Evolutionary conservation across 192 early-diverging fungal genomes (phyloP), one percentile per base, ranked within the genome.

Genomic region (Coemansia sp.): DNA sequence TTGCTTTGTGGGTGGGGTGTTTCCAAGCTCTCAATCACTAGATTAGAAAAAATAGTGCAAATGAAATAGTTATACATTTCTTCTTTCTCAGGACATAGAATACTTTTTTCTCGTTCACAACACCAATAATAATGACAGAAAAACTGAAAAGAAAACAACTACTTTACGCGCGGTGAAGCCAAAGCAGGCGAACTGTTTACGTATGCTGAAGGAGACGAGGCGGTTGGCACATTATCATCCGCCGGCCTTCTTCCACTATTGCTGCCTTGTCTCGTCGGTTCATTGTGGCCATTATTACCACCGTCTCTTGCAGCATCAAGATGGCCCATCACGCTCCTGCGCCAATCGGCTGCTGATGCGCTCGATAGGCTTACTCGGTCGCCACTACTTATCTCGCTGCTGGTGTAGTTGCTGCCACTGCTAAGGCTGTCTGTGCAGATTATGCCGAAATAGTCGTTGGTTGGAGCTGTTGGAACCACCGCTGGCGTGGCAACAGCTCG

Each of bases 151-250:
- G 48, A 50, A n/a, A 50, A 50, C 47, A 63, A 44, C 48, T 68
- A 68, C 61, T 79, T 70, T 49, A 69, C 77, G 13, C 71, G 48
- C 18, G 77, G 77, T 21, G 77, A 79, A 13, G 74, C 68, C 57
- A 76, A 47, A 1, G 74, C 64, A 15, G 68, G 38, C 13, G 61
- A 41, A 21, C 57, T 68, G 42, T 63, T 62, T 15, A 67, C 65
- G 41, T 40, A 61, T 5, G 76, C 40, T 9, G 65, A 60, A 13
- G 71, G 64, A 48, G 71, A 70, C 13, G 54, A 48, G 9, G 68
- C 60, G 0, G 64, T 19, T 18, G 65, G 45, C 2, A 56, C 43
- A 13, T 54, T 48, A 45, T 48, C 65, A 6, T 18, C 57, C 62
- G 21, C 21, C 54, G 41, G 21, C 23, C 45, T 19, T 32, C 44